Evolutionary conservation across 495 filamentous ascomycete species (phyloP).

Genomic region (Penicillium arizonense): DNA sequence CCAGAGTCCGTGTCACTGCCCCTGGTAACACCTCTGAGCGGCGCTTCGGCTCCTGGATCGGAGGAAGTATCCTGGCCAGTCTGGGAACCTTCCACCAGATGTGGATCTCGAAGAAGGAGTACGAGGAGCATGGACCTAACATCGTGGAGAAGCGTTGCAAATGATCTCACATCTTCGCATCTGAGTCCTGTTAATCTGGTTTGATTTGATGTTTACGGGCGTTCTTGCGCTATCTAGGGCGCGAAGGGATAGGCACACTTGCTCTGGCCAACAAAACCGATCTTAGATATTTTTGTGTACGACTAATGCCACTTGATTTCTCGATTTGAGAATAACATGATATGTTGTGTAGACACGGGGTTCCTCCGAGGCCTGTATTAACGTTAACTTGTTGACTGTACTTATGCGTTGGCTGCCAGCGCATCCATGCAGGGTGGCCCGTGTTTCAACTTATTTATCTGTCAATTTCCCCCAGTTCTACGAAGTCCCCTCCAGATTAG

Average conservation of each 20-base stretch:
- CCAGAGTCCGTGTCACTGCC: conserved; percentile 79
- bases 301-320: conserved; percentile 12
- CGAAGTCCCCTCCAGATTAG: neutral
- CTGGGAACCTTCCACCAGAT: conserved; percentile 99
- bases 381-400: neutral
- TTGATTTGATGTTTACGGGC: conserved; percentile 6
- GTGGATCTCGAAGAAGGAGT: conserved; percentile 84
- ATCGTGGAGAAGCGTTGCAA: conserved; percentile 65
- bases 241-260: conserved; percentile 5
- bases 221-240: conserved; percentile 9
- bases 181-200: neutral
- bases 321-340: neutral
- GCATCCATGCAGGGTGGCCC: conserved; percentile 4
- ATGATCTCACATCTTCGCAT: conserved; percentile 19
- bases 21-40: conserved; percentile 83
- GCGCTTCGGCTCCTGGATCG: conserved; percentile 91
- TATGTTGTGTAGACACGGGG: too few species aligned
- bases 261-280: conserved; percentile 11
- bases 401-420: conserved; percentile 9
- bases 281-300: conserved; percentile 15
- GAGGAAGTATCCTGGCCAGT: conserved; percentile 92
- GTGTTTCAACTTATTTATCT: conserved; percentile 11
- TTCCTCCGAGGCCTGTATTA: too few species aligned
- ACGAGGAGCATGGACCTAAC: conserved; percentile 56
- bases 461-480: neutral